Conservation (phyloP, 768 basidiomycete species). For the Hortiboletus flavorubellus region DNA sequence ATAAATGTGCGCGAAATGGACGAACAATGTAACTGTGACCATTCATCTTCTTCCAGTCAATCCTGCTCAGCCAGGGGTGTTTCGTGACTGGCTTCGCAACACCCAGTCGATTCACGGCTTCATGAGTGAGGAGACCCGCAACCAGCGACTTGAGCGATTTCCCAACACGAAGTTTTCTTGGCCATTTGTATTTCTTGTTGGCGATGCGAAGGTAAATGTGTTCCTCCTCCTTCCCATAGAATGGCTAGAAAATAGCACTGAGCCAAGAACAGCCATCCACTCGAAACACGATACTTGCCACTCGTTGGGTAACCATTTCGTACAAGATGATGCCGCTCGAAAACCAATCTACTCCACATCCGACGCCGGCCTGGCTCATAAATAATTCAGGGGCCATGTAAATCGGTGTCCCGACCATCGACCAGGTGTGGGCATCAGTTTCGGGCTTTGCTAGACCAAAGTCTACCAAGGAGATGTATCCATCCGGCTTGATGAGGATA, state of each 20-base stretch:
- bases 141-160: constrained; percentile 42
- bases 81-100: constrained; percentile 31
- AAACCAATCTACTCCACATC: constrained; percentile 52
- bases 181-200: constrained; percentile 38
- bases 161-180: constrained; percentile 34
- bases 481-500: constrained; percentile 52
- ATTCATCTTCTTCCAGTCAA: constrained; percentile 49
- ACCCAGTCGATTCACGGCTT: constrained; percentile 41
- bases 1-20: background rate
- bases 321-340: constrained; percentile 47
- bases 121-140: constrained; percentile 36
- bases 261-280: background rate
- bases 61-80: constrained; percentile 44
- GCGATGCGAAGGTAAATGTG: constrained; percentile 28
- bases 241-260: constrained; percentile 15
- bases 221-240: constrained; percentile 25
- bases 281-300: constrained; percentile 23
- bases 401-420: constrained; percentile 44
- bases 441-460: constrained; percentile 41
- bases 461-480: constrained; percentile 52
- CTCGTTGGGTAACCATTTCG: constrained; percentile 46
- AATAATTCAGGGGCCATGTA: constrained; percentile 52
- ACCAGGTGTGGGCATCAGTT: constrained; percentile 13
- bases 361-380: constrained; percentile 21
- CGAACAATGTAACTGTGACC: constrained; percentile 45